Evolutionary conservation across 768 basidiomycete species (phyloP), one percentile per base, ranked within the genome.

Genomic region (Pisolithus sp.): DNA sequence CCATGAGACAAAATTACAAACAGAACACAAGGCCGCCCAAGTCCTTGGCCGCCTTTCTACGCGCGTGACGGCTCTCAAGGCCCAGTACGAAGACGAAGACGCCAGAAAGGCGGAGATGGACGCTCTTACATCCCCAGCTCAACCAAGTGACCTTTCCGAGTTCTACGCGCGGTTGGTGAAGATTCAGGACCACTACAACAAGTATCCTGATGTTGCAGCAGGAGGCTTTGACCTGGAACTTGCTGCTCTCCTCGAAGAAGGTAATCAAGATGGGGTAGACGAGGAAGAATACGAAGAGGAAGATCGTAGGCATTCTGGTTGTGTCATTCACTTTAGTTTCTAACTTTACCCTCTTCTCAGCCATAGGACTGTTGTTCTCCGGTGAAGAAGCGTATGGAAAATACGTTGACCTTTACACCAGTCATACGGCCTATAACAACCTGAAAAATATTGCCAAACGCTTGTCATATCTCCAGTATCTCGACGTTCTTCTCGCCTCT

Each of bases 161-260:
- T 99, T 99, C 75, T 98, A 99, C 74, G 76, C 85, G 68, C 86
- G 96, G 74, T 85, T 98, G 77, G 85, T 83, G 65, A 93, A 89
- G 80, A 84, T 98, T 71, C 91, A 94, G 74, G 93, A 94, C 67
- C 92, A 95, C 80, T 85, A 98, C 78, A 80, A 79, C 72, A 91
- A 91, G 76, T 93, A 97, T 78, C 93, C 93, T 74, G 89, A 94
- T 73, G 76, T 87, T 71, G 78, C 80, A 63, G 76, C 84, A 76
- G 85, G 81, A 63, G 77, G 85, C 54, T 86, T 95, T 70, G 85
- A 91, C 69, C 75, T 83, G 56, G 93, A 95, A 71, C 78, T 96
- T 58, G 83, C 85, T 44, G 77, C 81, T 63, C 79, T 91, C 60
- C 74, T 92, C 56, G 89, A 93, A 58, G 88, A 92, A 52, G 78